Evolutionary conservation across 2,329 filamentous ascomycete species (phyloP).

Genomic region (Penicillium sp.): DNA sequence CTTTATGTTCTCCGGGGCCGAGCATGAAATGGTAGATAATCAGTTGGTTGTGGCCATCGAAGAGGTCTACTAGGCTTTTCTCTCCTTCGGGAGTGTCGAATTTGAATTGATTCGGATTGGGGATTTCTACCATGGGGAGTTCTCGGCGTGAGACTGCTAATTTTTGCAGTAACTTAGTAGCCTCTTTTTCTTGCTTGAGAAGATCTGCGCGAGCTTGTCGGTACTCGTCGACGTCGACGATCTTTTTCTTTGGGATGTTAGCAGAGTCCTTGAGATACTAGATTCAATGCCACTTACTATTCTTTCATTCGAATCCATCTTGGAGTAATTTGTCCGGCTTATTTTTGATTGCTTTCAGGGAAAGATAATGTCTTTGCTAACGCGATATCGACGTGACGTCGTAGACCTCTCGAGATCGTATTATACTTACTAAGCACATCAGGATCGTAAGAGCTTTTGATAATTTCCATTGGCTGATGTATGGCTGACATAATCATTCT

Average conservation of each 20-base stretch:
- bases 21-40: constrained; percentile 52
- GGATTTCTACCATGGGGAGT: constrained; percentile 44
- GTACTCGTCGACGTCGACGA: constrained; percentile 29
- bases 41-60: constrained; percentile 28
- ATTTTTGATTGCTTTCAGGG: too few relatives aligned
- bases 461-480: too few relatives aligned
- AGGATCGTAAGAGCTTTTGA: too few relatives aligned
- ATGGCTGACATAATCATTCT: too few relatives aligned
- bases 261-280: too few relatives aligned
- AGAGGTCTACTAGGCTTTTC: constrained; percentile 25
- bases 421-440: too few relatives aligned
- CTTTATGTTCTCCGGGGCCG: constrained; percentile 32
- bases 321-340: too few relatives aligned
- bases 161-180: constrained; percentile 2
- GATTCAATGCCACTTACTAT: too few relatives aligned
- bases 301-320: too few relatives aligned
- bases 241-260: constrained; percentile 1
- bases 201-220: constrained; percentile 2
- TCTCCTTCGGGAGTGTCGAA: constrained; percentile 25
- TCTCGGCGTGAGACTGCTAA: constrained; percentile 34
- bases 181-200: constrained; percentile 7
- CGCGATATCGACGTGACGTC: too few relatives aligned
- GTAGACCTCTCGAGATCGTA: too few relatives aligned
- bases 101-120: constrained; percentile 39
- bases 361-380: too few relatives aligned